Percentiles rank a stretch among this genome's conserved stretches.
phyloP scores from a whole-genome alignment of 1,139 yeast genomes.

The Arxiozyma bovina region DNA sequence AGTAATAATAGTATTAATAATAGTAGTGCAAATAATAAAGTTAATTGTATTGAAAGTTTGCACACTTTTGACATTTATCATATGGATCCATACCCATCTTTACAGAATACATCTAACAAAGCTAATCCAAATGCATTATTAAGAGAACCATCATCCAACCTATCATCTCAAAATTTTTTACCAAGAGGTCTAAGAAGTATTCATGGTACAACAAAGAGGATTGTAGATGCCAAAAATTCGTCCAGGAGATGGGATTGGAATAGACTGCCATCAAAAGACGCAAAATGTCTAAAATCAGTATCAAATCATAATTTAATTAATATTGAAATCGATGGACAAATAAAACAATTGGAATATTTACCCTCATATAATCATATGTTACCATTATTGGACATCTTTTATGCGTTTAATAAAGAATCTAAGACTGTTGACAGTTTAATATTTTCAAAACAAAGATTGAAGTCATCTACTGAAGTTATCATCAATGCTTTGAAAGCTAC shows the following conservation, averaged over 20 bases:
- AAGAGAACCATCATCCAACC: not conserved
- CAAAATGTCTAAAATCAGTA: constrained; percentile 5
- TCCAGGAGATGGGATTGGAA: constrained; percentile 20
- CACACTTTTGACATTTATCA: constrained; percentile 1
- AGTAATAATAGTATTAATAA: too few relatives aligned
- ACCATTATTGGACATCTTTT: constrained; percentile 20
- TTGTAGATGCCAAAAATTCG: constrained; percentile 11
- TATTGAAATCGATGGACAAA: constrained; percentile 18
- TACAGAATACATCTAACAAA: not conserved
- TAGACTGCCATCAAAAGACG: constrained; percentile 13
- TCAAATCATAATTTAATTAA: constrained; percentile 7
- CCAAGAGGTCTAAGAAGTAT: constrained; percentile 2
- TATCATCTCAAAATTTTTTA: not conserved
- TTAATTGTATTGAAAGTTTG: not conserved
- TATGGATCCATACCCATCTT: not conserved
- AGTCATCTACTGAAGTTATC: constrained; percentile 9
- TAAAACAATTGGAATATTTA: constrained; percentile 21
- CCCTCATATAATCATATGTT: constrained; percentile 21
- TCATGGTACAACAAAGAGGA: constrained; percentile 13
- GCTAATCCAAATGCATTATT: not conserved
- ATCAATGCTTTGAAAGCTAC: not conserved
- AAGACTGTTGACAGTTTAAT: constrained; percentile 16
- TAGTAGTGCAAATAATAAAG: not conserved
- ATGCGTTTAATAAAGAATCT: constrained; percentile 21
- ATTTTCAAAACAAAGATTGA: constrained; percentile 17